These are phyloP conservation scores for Raddia distichophylla DNA, from an alignment of 176 grass and related monocot species.

Conservation along the genomic window DNA sequence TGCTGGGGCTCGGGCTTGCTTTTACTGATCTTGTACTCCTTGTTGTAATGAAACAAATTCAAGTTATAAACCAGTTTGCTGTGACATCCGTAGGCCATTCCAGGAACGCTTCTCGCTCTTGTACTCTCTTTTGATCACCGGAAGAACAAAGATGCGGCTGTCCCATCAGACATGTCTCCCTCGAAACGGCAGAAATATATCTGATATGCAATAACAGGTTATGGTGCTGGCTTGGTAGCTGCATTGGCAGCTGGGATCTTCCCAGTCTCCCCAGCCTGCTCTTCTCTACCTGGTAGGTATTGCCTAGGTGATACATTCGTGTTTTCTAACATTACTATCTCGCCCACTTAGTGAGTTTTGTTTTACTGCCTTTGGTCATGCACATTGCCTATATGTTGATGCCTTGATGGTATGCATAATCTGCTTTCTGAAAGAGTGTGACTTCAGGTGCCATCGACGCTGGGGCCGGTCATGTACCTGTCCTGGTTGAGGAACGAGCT, in stretches of 20 bases:
- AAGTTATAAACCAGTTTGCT: conserved; percentile 3
- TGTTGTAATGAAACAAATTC: conserved; percentile 24
- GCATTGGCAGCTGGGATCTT: conserved; percentile 88
- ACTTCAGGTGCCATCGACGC: conserved; percentile 80
- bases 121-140: conserved; percentile 83
- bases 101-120: conserved; percentile 91
- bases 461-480: conserved; percentile 86
- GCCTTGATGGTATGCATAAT: not conserved
- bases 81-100: conserved; percentile 74
- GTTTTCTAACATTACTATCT: not conserved
- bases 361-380: not conserved
- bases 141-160: conserved; percentile 67
- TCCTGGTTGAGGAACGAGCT: conserved; percentile 90
- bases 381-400: conserved; percentile 2
- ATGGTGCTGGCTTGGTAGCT: conserved; percentile 77
- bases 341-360: not conserved
- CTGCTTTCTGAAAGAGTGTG: conserved; percentile 20
- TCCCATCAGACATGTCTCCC: conserved; percentile 39
- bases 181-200: conserved; percentile 65
- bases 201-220: conserved; percentile 81
- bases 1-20: no score
- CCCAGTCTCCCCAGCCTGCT: conserved; percentile 93
- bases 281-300: conserved; percentile 91
- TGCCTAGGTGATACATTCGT: not conserved
- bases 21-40: not conserved